Evolutionary conservation across 2,329 filamentous ascomycete species (phyloP).

Genomic region (Aureobasidium sp.): DNA sequence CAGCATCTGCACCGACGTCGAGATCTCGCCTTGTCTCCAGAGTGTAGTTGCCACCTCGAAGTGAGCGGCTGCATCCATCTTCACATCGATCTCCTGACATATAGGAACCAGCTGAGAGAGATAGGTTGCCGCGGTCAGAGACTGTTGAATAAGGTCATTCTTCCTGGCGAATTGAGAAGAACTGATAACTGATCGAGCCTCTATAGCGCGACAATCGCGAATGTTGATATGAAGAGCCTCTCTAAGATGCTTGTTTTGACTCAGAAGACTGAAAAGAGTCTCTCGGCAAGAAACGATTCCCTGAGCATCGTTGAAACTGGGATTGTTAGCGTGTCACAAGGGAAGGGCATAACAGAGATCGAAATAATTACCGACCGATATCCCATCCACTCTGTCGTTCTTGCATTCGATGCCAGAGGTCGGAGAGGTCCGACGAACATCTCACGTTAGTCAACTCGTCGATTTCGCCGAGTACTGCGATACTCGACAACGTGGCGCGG

Average conservation of each 20-base stretch:
- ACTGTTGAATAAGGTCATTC: conserved; percentile 77
- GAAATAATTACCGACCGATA: conserved; percentile 59
- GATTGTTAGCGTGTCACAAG: not conserved
- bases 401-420: conserved; percentile 55
- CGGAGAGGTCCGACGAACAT: conserved; percentile 48
- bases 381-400: conserved; percentile 67
- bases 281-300: conserved; percentile 75
- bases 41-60: conserved; percentile 82
- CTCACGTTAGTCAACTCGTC: conserved; percentile 59
- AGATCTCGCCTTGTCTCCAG: conserved; percentile 90
- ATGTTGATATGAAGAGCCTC: conserved; percentile 52
- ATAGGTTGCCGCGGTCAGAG: conserved; percentile 73
- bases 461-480: conserved; percentile 72
- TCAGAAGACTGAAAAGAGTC: conserved; percentile 72
- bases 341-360: too few relatives aligned
- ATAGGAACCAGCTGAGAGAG: conserved; percentile 68
- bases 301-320: conserved; percentile 66
- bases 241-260: conserved; percentile 58
- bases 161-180: conserved; percentile 69
- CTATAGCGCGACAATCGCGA: conserved; percentile 58
- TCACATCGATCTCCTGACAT: conserved; percentile 62
- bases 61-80: conserved; percentile 67
- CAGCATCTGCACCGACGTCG: conserved; percentile 80
- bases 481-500: conserved; percentile 49
- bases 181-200: conserved; percentile 68